Conservation (phyloP, 2,329 filamentous ascomycete genomes). For the Aspergillus sp. region DNA sequence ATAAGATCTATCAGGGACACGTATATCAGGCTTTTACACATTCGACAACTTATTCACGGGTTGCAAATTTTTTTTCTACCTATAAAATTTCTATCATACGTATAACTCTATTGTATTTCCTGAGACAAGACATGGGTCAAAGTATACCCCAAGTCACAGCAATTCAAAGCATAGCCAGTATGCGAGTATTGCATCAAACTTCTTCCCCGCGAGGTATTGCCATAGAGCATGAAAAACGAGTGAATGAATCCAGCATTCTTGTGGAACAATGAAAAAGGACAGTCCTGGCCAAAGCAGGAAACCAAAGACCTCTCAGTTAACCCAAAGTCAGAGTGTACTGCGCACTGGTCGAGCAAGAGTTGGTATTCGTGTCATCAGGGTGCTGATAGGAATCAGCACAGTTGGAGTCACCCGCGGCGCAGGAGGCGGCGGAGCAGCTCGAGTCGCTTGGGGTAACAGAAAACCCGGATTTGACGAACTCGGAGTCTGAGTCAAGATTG, state of each 20-base stretch:
- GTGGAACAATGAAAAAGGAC: background rate
- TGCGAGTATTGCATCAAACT: no score
- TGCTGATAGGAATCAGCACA: slow-evolving; percentile 28
- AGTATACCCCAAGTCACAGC: no score
- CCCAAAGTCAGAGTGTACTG: slow-evolving; percentile 39
- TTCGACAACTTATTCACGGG: no score
- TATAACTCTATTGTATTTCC: no score
- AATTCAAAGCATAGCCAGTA: no score
- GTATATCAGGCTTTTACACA: no score
- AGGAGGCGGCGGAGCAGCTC: slow-evolving; percentile 21
- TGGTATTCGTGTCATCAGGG: slow-evolving; percentile 26
- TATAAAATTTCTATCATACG: no score
- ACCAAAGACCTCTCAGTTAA: slow-evolving; percentile 2
- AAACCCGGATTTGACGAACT: slow-evolving; percentile 24
- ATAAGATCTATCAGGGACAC: no score
- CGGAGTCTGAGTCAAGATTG: slow-evolving; percentile 21
- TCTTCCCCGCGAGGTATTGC: no score
- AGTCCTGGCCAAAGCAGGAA: background rate
- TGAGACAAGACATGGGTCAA: no score
- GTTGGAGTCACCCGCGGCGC: slow-evolving; percentile 21
- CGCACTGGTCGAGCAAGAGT: slow-evolving; percentile 18
- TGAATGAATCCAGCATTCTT: background rate
- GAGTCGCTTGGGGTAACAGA: slow-evolving; percentile 21
- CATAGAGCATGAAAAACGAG: background rate
- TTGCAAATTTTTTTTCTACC: no score